phyloP scores from a whole-genome alignment of 805 yeast genomes.

The Candida corydali region DNA sequence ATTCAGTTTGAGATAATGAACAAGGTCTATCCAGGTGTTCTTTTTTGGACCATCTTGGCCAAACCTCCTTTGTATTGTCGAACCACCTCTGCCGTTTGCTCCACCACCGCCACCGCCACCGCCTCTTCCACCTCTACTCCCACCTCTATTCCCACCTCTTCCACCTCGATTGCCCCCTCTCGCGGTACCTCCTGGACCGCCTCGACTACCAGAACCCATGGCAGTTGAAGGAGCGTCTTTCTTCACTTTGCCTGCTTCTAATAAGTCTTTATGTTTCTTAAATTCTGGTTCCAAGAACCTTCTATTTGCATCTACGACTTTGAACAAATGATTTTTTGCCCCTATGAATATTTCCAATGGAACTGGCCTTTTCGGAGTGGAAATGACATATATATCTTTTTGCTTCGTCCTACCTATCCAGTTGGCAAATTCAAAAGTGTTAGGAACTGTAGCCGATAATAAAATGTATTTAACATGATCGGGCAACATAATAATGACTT shows the following conservation, averaged over 20 bases:
- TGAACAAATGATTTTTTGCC: slow-evolving; percentile 72
- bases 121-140: slow-evolving; percentile 31
- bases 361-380: slow-evolving; percentile 95
- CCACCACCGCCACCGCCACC: slow-evolving; percentile 32
- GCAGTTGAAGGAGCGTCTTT: slow-evolving; percentile 31
- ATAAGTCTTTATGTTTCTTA: slow-evolving; percentile 50
- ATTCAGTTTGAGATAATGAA: slow-evolving; percentile 62
- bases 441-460: slow-evolving; percentile 97
- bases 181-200: slow-evolving; percentile 42
- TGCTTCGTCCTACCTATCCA: slow-evolving; percentile 98
- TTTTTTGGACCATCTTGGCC: slow-evolving; percentile 67
- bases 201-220: slow-evolving; percentile 39
- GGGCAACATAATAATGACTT: slow-evolving; percentile 95
- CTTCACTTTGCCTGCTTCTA: slow-evolving; percentile 28
- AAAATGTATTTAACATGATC: slow-evolving; percentile 91
- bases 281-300: slow-evolving; percentile 65
- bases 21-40: slow-evolving; percentile 71
- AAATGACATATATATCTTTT: slow-evolving; percentile 92
- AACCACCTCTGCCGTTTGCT: slow-evolving; percentile 15
- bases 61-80: slow-evolving; percentile 24
- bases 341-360: slow-evolving; percentile 85
- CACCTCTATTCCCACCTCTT: slow-evolving; percentile 20
- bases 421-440: slow-evolving; percentile 93
- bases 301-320: slow-evolving; percentile 66
- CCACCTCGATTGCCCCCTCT: slow-evolving; percentile 39